Percentiles rank a stretch among this genome's conserved stretches.
Conservation (phyloP, 257 asterid species). For the Orobanche coerulescens region DNA sequence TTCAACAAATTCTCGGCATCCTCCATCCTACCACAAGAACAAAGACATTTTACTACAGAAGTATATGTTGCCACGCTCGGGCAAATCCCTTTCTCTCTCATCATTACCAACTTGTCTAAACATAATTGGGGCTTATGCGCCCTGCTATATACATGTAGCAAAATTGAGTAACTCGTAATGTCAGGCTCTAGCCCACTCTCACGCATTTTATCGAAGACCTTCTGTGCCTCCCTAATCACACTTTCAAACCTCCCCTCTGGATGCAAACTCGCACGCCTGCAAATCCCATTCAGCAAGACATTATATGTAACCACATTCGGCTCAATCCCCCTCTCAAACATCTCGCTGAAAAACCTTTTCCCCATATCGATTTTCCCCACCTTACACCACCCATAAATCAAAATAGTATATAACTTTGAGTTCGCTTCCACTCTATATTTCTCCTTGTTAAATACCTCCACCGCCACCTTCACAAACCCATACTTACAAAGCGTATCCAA, state of each 20-base stretch:
- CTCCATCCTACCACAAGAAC: conserved; percentile 67
- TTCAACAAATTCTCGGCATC: conserved; percentile 59
- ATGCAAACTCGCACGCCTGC: conserved; percentile 76
- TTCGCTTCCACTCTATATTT: conserved; percentile 52
- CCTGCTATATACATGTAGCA: conserved; percentile 77
- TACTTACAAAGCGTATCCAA: conserved; percentile 85
- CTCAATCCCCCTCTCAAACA: conserved; percentile 60
- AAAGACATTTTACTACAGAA: conserved; percentile 70
- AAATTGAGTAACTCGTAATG: conserved; percentile 65
- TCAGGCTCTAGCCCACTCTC: conserved; percentile 72
- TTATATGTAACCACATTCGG: conserved; percentile 71
- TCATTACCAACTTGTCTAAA: conserved; percentile 63
- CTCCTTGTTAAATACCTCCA: conserved; percentile 68
- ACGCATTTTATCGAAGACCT: conserved; percentile 60
- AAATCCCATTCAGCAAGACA: conserved; percentile 72
- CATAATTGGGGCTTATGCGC: conserved; percentile 77
- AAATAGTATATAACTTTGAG: conserved; percentile 53
- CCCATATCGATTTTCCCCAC: conserved; percentile 62
- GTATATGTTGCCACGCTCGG: conserved; percentile 65
- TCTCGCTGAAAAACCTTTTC: conserved; percentile 54
- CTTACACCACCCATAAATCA: conserved; percentile 90
- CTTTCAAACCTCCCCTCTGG: conserved; percentile 63
- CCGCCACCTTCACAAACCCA: conserved; percentile 75
- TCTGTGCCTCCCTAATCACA: conserved; percentile 68
- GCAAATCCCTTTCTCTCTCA: conserved; percentile 61